Evolutionary conservation across 352 stramenopile genomes (phyloP).

Genomic region (Phytophthora hybrid): DNA sequence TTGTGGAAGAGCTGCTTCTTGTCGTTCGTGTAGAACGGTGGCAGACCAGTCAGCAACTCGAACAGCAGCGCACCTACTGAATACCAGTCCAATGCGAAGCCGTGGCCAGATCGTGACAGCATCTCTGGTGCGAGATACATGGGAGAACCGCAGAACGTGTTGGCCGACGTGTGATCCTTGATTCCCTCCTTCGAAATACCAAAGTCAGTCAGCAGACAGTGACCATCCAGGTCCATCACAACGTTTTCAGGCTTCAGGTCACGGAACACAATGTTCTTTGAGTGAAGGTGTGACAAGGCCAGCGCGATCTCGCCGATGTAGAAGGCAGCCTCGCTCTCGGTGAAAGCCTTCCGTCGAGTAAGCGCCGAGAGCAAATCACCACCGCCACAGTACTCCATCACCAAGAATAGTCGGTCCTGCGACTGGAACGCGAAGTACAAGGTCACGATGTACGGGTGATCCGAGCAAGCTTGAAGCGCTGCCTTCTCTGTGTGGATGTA

Average conservation of each 20-base stretch:
- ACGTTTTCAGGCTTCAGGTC: constrained; percentile 90
- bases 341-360: constrained; percentile 84
- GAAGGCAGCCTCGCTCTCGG: constrained; percentile 79
- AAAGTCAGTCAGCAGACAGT: constrained; percentile 87
- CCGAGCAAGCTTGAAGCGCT: constrained; percentile 81
- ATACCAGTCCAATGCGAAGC: constrained; percentile 89
- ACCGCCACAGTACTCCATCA: constrained; percentile 90
- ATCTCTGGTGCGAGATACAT: constrained; percentile 90
- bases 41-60: constrained; percentile 83
- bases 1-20: constrained; percentile 93
- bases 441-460: constrained; percentile 89
- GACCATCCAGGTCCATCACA: constrained; percentile 86
- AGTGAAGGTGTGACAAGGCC: constrained; percentile 84
- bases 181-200: constrained; percentile 90
- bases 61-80: constrained; percentile 83
- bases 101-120: constrained; percentile 81
- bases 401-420: constrained; percentile 81
- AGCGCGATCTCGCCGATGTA: constrained; percentile 89
- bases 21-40: constrained; percentile 90
- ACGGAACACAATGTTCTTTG: constrained; percentile 90
- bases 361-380: constrained; percentile 81
- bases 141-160: constrained; percentile 88
- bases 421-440: constrained; percentile 90
- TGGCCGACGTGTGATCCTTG: constrained; percentile 86
- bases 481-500: constrained; percentile 90